Evolutionary conservation across 306 rosid species (phyloP).

Genomic region (Prunus mongolica): DNA sequence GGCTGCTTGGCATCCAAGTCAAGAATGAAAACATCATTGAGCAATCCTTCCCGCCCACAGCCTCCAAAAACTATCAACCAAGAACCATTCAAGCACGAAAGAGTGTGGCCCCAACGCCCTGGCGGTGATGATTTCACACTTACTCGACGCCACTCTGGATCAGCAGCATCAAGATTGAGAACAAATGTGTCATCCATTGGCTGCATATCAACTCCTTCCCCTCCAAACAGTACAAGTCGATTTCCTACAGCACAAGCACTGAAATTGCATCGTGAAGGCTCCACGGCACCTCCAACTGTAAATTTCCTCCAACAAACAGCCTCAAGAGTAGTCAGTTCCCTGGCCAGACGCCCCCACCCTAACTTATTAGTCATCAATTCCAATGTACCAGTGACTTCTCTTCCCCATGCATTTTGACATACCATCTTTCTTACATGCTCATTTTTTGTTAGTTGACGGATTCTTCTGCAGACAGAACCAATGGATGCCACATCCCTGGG

Average conservation of each 20-base stretch:
- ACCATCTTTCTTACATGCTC: conserved; percentile 98
- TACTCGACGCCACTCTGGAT: conserved; percentile 84
- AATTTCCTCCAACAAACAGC: conserved; percentile 93
- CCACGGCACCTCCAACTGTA: conserved; percentile 85
- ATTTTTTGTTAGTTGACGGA: conserved; percentile 79
- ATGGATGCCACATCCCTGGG: conserved; percentile 97
- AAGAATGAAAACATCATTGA: conserved; percentile 89
- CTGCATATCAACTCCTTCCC: conserved; percentile 96
- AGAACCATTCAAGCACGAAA: conserved; percentile 81
- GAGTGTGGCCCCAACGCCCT: conserved; percentile 98
- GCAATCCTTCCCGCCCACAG: conserved; percentile 87
- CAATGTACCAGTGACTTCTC: conserved; percentile 84
- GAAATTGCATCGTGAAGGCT: conserved; percentile 97
- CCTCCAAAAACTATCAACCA: conserved; percentile 95
- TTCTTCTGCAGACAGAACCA: conserved; percentile 96
- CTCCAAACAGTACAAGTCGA: conserved; percentile 91
- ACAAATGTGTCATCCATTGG: conserved; percentile 98
- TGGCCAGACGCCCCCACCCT: conserved; percentile 93
- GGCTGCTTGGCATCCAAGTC: conserved; percentile 98
- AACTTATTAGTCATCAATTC: conserved; percentile 88
- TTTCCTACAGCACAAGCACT: conserved; percentile 97
- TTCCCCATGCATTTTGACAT: conserved; percentile 98
- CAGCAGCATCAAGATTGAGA: conserved; percentile 83
- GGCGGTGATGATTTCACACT: conserved; percentile 95
- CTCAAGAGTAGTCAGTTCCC: conserved; percentile 93